These are phyloP conservation scores for Talaromyces sp. DNA, from an alignment of 2,329 filamentous ascomycete genomes.

Conservation along the genomic window DNA sequence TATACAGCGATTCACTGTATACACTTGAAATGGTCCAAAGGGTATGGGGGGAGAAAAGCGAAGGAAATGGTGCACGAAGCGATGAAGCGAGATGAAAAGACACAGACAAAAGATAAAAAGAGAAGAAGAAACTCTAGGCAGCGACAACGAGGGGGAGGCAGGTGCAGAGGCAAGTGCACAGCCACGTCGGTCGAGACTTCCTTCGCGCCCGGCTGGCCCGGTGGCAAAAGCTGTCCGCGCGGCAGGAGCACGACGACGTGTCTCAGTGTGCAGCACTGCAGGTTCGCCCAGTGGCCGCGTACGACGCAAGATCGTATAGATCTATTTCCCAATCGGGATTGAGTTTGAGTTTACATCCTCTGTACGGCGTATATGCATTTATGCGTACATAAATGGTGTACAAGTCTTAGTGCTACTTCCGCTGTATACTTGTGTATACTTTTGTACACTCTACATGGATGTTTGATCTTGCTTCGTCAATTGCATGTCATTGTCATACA, in stretches of 20 bases:
- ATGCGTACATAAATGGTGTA: too few species aligned
- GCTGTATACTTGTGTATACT: too few species aligned
- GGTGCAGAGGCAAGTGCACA: neutral
- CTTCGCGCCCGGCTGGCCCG: neutral
- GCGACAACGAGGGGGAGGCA: neutral
- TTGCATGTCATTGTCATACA: conserved; percentile 25
- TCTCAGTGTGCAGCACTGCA: neutral
- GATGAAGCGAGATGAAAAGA: neutral
- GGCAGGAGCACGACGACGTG: neutral
- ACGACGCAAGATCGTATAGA: neutral
- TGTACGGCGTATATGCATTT: too few species aligned
- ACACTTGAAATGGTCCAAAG: too few species aligned
- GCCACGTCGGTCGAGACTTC: neutral
- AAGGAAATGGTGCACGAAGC: neutral
- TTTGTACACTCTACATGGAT: too few species aligned
- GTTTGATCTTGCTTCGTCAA: conserved; percentile 11
- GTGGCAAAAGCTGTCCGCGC: neutral
- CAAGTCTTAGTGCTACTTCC: too few species aligned
- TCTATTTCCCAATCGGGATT: neutral
- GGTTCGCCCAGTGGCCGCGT: too few species aligned
- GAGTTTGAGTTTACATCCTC: too few species aligned
- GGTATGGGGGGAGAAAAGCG: neutral
- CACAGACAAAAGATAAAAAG: neutral
- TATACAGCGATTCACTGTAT: neutral
- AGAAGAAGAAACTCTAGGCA: neutral